Base-by-base conservation (phyloP, 2,329 filamentous ascomycete genomes). In the Trichoderma sp. region DNA sequence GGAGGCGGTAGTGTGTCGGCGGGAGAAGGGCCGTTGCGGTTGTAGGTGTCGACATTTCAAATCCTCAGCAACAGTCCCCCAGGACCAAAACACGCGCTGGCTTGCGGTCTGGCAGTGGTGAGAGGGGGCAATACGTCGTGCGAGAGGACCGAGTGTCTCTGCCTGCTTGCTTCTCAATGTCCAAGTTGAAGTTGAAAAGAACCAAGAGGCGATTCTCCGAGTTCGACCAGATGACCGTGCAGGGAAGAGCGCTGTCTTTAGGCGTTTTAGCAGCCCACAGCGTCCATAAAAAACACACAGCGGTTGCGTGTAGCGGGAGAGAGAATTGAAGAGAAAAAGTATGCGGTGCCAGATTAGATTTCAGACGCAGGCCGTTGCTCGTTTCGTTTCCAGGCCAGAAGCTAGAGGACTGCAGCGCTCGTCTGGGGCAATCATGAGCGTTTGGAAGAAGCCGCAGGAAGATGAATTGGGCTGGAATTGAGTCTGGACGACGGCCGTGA, bases 1-100 rank as follows among this genome's bases (percentile, higher is more conserved):
- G 88, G 81, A 92, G 92, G 84, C 91, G 90, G 84, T 92, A 91
- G 81, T 90, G 90, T 83, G 92, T 91, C 82, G 38, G 62, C 21
- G 33, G 62, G n/a, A 41, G 33, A 35, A 27, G 21, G n/a, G 21
- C 16, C 94, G 88, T 79, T 92, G 92, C 92, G 81, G 92, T 93
- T 77, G 93, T 94, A 79, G 94, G 93, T 80, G 93, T 95, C 88
- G 94, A 95, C 94, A 96, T 95, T 59, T 29, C 64, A 45, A 45
- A 45, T 45, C 41, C 71, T 29, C 16, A 67, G 62, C 53, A 38
- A 33, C 27, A 38, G 69, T 50, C 24, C 38, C 75, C 63, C 60
- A 27, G 18, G 62, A 27, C 63, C 33, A 41, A 38, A 66, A 41
- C 50, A 71, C 31, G 18, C 50, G 35, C 27, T 14, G 18, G 29